A percentile compares a stretch with the other conserved stretches of the same genome.
These are phyloP conservation scores for Populus nigra DNA, from an alignment of 345 rosid genomes.

Conservation along the genomic window DNA sequence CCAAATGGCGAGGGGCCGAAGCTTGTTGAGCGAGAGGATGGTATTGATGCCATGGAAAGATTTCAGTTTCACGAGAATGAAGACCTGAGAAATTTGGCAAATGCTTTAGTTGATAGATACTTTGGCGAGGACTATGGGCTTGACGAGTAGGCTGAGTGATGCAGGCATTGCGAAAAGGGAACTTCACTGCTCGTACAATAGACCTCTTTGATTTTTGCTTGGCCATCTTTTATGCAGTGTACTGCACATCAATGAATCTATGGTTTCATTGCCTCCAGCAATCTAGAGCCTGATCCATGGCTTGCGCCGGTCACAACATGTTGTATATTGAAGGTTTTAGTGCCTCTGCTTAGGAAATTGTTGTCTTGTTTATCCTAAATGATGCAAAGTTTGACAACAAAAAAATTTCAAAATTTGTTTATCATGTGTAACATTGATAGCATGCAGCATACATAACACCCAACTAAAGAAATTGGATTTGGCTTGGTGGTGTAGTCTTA, in stretches of 20 bases:
- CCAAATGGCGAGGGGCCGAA: constrained; percentile 82
- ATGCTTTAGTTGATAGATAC: constrained; percentile 77
- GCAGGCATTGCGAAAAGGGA: background rate
- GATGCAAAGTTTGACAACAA: background rate
- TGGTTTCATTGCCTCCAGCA: no score
- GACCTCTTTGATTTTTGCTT: no score
- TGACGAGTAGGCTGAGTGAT: constrained; percentile 33
- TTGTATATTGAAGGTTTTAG: background rate
- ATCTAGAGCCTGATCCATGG: no score
- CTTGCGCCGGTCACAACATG: background rate
- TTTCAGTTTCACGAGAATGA: constrained; percentile 95
- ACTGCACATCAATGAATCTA: no score
- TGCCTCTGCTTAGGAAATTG: background rate
- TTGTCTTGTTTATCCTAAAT: background rate
- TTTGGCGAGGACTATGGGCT: constrained; percentile 89
- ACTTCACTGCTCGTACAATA: background rate
- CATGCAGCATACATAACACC: background rate
- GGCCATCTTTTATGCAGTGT: no score
- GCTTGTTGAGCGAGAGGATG: constrained; percentile 87
- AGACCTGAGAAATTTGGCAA: constrained; percentile 91
- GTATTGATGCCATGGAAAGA: constrained; percentile 96
- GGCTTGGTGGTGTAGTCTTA: no score
- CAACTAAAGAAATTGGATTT: background rate
- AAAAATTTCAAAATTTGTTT: background rate
- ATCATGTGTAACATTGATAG: background rate